Conservation (phyloP, 768 basidiomycete species). For the Polyporus arcularius region DNA sequence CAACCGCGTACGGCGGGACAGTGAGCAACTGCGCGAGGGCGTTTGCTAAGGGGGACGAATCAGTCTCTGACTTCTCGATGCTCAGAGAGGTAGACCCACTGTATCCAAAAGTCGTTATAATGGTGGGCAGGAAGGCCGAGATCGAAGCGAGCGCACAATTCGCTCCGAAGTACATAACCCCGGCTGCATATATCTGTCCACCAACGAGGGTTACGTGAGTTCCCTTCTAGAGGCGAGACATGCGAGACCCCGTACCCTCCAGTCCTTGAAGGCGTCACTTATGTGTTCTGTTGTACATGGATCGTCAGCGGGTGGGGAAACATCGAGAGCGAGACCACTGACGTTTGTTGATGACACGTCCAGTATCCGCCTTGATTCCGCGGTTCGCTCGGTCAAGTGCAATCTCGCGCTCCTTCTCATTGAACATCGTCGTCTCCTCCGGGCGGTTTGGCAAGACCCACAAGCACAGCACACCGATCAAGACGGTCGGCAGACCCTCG, state of each 20-base stretch:
- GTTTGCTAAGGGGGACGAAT: slow-evolving; percentile 44
- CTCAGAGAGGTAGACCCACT: slow-evolving; percentile 43
- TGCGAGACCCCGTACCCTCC: slow-evolving; percentile 39
- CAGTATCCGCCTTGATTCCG: slow-evolving; percentile 63
- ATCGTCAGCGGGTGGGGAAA: not conserved
- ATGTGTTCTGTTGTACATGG: slow-evolving; percentile 52
- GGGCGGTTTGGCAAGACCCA: slow-evolving; percentile 69
- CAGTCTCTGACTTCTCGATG: not conserved
- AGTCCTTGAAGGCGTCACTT: slow-evolving; percentile 63
- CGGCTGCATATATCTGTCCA: slow-evolving; percentile 58
- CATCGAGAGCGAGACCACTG: slow-evolving; percentile 7
- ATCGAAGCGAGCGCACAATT: slow-evolving; percentile 80
- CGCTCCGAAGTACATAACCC: slow-evolving; percentile 76
- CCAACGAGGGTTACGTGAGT: not conserved
- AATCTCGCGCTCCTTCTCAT: slow-evolving; percentile 51
- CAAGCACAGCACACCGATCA: slow-evolving; percentile 58
- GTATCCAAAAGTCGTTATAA: slow-evolving; percentile 71
- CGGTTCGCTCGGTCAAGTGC: slow-evolving; percentile 71
- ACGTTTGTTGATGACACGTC: slow-evolving; percentile 66
- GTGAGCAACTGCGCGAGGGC: slow-evolving; percentile 73
- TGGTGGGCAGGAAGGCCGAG: slow-evolving; percentile 82
- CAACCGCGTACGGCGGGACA: slow-evolving; percentile 79
- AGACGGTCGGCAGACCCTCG: slow-evolving; percentile 70
- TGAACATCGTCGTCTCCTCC: slow-evolving; percentile 65
- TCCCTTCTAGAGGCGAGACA: not conserved